Evolutionary conservation across 768 basidiomycete species (phyloP), one percentile per base, ranked within the genome.

Genomic region (Daedaleopsis sinensis): DNA sequence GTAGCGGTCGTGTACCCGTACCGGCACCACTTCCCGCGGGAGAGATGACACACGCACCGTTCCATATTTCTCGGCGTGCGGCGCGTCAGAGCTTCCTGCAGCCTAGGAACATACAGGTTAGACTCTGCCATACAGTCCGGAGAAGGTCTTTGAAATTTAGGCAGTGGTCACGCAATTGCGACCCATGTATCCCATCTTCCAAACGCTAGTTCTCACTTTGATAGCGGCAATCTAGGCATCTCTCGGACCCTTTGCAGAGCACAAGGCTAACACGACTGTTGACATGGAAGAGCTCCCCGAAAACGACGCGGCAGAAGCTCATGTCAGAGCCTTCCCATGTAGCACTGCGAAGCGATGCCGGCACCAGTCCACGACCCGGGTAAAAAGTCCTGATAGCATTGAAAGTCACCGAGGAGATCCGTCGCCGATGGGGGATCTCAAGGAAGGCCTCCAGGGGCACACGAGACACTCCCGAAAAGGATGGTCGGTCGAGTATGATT

Each of bases 271-370:
- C 19, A 24, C 47, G 12, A 24, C 47, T 23, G 13, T 24, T 49
- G 19, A 49, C 47, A 21, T 49, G 52, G 37, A 39, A 16, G 37
- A 12, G 12, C 50, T 13, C 21, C 19, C 12, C 10, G 12, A 23
- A 18, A 42, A n/a, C n/a, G 52, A 35, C 52, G 37, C 52, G 52
- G 52, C 21, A 53, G 52, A 53, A 53, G 52, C 5, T 12, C 37
- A 11, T 10, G 12, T n/a, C 1, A 11, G 5, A 49, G 19, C 16
- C 37, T 53, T 42, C 52, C 52, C 37, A 52, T 52, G 51, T 35
- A 27, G 36, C 36, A 18, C 18, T 9, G 52, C 39, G 52, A 39
- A 38, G 21, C 47, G 21, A 49, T 24, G 19, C 47, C 47, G 39
- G 39, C 39, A 42, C 9, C 8, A 24, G 19, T 23, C 47, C 39